Evolutionary conservation across 305 asterid species (phyloP).

Genomic region (Solanum hybrid): DNA sequence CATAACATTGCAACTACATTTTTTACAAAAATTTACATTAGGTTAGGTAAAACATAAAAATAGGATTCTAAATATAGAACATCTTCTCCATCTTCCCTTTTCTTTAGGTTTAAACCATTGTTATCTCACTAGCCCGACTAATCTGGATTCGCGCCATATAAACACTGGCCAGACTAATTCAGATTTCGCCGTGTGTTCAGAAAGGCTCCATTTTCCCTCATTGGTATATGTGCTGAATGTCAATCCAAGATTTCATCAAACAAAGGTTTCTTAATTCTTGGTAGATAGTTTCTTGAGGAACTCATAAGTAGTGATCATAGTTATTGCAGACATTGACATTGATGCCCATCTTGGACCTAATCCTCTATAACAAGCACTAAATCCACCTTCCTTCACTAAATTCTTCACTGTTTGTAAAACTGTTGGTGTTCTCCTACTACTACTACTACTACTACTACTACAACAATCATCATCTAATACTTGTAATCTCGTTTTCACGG

Average conservation of each 20-base stretch:
- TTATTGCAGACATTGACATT: constrained; percentile 87
- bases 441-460: constrained; percentile 4
- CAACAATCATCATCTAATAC: constrained; percentile 66
- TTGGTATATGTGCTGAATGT: neutral
- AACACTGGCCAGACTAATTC: neutral
- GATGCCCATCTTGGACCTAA: constrained; percentile 95
- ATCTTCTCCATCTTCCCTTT: neutral
- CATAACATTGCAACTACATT: neutral
- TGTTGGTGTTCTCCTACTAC: constrained; percentile 26
- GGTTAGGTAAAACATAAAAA: neutral
- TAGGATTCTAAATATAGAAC: constrained; percentile 18
- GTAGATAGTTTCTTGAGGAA: constrained; percentile 77
- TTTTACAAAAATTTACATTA: neutral
- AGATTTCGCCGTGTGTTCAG: neutral
- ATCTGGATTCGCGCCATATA: neutral
- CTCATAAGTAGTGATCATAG: constrained; percentile 96
- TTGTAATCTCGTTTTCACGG: constrained; percentile 82
- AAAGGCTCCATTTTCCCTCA: neutral
- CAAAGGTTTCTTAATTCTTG: constrained; percentile 50
- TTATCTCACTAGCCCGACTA: no score
- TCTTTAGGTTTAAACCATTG: neutral
- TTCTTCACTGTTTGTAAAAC: constrained; percentile 49
- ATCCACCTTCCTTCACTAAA: constrained; percentile 80
- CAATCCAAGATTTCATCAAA: constrained; percentile 21
- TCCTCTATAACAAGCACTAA: constrained; percentile 86